Evolutionary conservation across 306 rosid species (phyloP).

Genomic region (Trichosanthes cucumerina): DNA sequence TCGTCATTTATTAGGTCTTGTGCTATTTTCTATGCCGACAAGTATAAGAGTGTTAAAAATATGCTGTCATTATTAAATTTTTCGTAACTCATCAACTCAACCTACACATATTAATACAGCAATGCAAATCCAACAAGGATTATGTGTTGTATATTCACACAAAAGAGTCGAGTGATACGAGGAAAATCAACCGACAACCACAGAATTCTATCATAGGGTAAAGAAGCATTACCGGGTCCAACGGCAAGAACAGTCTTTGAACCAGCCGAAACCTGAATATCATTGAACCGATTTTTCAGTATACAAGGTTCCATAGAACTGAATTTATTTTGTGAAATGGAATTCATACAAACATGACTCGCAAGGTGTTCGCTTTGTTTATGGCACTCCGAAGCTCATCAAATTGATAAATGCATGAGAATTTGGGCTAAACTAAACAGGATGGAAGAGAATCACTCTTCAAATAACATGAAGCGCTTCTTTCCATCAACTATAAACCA

Average conservation of each 20-base stretch:
- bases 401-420: neutral
- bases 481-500: neutral
- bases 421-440: neutral
- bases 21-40: neutral
- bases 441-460: neutral
- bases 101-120: neutral
- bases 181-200: neutral
- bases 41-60: neutral
- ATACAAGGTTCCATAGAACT: neutral
- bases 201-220: neutral
- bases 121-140: neutral
- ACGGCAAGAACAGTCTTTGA: constrained; percentile 88
- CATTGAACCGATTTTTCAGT: neutral
- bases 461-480: neutral
- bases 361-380: neutral
- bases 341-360: neutral
- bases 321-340: neutral
- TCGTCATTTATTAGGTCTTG: neutral
- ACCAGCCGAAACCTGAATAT: constrained; percentile 61
- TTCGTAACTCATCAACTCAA: neutral
- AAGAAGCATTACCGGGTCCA: constrained; percentile 62
- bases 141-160: neutral
- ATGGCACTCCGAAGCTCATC: neutral
- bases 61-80: neutral
- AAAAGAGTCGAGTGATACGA: neutral